These are phyloP conservation scores for Solanum appendiculatum DNA, from an alignment of 257 asterid genomes.

Conservation along the genomic window DNA sequence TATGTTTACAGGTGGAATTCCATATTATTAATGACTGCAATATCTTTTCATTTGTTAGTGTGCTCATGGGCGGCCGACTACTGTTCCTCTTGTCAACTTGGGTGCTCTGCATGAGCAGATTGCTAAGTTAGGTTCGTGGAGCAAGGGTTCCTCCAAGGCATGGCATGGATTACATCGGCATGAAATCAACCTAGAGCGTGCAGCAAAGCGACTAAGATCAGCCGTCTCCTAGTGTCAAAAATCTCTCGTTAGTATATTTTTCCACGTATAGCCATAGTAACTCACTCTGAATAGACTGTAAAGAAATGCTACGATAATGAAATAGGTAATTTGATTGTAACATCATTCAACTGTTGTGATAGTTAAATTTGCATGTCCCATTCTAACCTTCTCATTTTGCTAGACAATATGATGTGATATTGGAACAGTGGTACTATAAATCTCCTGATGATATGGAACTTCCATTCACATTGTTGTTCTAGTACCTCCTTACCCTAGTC, in stretches of 20 bases:
- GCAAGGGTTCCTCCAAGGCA: slow-evolving; percentile 13
- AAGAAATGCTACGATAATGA: neutral
- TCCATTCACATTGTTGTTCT: neutral
- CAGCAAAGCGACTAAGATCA: slow-evolving; percentile 40
- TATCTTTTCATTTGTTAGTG: slow-evolving; percentile 35
- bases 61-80: slow-evolving; percentile 98
- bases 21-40: neutral
- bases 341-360: neutral
- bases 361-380: neutral
- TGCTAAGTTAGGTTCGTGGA: slow-evolving; percentile 23
- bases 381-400: neutral
- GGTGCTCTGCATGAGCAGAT: slow-evolving; percentile 48
- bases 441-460: neutral
- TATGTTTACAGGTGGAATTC: neutral
- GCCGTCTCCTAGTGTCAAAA: slow-evolving; percentile 11
- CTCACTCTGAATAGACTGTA: neutral
- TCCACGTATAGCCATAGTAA: neutral
- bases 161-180: slow-evolving; percentile 76
- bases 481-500: neutral
- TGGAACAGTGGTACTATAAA: neutral
- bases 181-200: slow-evolving; percentile 45
- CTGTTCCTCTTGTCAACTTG: slow-evolving; percentile 75
- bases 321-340: neutral
- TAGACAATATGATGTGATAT: neutral
- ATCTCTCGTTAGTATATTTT: neutral